Conservation (phyloP, 148 eudicot species). For the Rhododendron molle region DNA sequence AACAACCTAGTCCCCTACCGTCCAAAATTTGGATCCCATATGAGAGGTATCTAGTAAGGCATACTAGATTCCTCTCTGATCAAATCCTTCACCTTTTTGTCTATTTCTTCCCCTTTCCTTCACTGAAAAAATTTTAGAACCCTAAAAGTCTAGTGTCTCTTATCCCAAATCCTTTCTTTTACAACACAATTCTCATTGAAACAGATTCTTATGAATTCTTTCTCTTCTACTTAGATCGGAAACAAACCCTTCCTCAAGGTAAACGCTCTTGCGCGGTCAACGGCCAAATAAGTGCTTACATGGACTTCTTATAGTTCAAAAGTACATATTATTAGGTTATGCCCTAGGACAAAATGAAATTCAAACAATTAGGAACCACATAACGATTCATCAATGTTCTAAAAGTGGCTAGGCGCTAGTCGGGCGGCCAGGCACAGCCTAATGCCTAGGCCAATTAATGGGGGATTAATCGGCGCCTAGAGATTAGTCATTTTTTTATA, state of each 20-base stretch:
- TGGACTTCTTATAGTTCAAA: not conserved
- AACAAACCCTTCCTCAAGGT: not conserved
- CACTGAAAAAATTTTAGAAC: not conserved
- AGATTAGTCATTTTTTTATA: too few relatives aligned
- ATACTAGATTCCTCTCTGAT: not conserved
- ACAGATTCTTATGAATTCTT: not conserved
- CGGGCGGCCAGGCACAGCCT: not conserved
- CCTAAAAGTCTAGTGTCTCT: not conserved
- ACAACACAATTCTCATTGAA: not conserved
- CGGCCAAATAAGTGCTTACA: not conserved
- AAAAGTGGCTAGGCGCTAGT: not conserved
- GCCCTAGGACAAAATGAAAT: not conserved
- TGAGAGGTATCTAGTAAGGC: not conserved
- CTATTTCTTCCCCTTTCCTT: not conserved
- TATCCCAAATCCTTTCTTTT: not conserved
- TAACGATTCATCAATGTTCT: too few relatives aligned
- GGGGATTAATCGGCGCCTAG: not conserved
- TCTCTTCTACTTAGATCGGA: not conserved
- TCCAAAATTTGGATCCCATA: not conserved
- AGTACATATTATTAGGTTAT: not conserved
- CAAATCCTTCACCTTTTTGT: not conserved
- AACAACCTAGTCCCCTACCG: not conserved
- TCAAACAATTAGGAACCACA: not conserved
- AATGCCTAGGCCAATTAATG: too few relatives aligned
- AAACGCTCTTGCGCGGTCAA: not conserved